Conservation (phyloP, 495 filamentous ascomycete genomes). For the Hypoxylon intermedium region DNA sequence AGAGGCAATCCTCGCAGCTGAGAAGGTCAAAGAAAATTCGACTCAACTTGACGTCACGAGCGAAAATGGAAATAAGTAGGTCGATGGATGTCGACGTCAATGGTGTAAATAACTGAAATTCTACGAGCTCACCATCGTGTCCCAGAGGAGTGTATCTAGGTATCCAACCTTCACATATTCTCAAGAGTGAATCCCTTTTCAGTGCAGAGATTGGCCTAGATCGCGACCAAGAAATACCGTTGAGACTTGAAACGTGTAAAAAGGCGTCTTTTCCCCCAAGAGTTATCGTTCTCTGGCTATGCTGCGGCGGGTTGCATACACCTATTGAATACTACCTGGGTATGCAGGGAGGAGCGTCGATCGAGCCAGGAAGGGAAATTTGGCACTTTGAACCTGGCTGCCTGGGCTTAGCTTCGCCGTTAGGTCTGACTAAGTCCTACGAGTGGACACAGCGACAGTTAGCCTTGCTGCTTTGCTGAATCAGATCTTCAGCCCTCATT, state of each 20-base stretch:
- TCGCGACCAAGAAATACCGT: neutral
- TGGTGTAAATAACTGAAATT: neutral
- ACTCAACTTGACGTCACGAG: conserved; percentile 8
- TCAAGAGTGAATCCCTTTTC: neutral
- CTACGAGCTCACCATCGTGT: no score
- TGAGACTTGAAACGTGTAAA: neutral
- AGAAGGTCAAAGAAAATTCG: neutral
- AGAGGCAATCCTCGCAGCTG: conserved; percentile 8
- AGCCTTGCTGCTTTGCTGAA: conserved; percentile 6
- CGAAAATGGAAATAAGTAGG: conserved; percentile 1
- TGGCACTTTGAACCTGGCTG: conserved; percentile 9
- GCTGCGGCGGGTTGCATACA: neutral
- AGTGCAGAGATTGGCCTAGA: no score
- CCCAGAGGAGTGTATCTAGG: no score
- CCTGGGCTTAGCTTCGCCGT: conserved; percentile 5
- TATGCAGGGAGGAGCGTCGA: neutral
- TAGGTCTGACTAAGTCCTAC: neutral
- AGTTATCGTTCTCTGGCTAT: neutral
- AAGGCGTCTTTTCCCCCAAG: neutral
- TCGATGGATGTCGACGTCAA: no score
- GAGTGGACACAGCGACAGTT: neutral
- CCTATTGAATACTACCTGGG: no score
- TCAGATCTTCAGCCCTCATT: neutral
- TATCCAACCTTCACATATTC: neutral
- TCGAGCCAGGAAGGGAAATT: conserved; percentile 27